A percentile compares a stretch with the other conserved stretches of the same genome.
phyloP scores from a whole-genome alignment of 768 basidiomycete genomes.

The Sarcomyxa edulis region DNA sequence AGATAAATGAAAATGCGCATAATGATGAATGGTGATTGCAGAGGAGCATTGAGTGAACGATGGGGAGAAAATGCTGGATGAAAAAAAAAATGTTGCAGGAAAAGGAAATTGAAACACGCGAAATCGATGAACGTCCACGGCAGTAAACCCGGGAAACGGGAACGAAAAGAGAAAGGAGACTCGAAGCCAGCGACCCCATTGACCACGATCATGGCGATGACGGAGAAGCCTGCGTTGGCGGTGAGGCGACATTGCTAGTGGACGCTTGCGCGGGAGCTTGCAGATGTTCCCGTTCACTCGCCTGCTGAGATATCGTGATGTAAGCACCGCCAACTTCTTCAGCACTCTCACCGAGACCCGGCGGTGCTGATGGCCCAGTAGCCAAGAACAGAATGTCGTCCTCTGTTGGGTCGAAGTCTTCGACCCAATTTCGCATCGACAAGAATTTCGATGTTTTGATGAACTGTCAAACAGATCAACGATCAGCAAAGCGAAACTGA shows the following conservation, averaged over 20 bases:
- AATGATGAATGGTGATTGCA: constrained; percentile 3
- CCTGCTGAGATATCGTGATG: constrained; percentile 80
- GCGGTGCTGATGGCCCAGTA: constrained; percentile 55
- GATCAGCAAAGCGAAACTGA: constrained; percentile 5
- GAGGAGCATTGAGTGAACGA: constrained; percentile 6
- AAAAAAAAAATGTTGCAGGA: constrained; percentile 1
- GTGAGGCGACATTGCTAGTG: constrained; percentile 1
- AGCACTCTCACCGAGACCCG: constrained; percentile 48
- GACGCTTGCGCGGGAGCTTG: constrained; percentile 15
- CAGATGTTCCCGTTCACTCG: constrained; percentile 62
- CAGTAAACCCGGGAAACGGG: constrained; percentile 17
- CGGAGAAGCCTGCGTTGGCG: constrained; percentile 15
- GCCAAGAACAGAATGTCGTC: constrained; percentile 54
- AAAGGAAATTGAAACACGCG: too few species aligned
- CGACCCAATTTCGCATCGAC: constrained; percentile 72
- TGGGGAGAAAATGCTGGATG: constrained; percentile 6
- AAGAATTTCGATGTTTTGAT: constrained; percentile 83
- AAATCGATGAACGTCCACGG: constrained; percentile 15
- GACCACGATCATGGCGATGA: constrained; percentile 27
- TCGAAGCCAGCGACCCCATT: too few species aligned
- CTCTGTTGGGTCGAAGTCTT: constrained; percentile 67
- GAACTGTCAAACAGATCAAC: constrained; percentile 45
- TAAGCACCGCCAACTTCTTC: constrained; percentile 84
- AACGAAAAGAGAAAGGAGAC: constrained; percentile 11
- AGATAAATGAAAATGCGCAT: too few species aligned